Evolutionary conservation across 495 filamentous ascomycete genomes (phyloP).

Genomic region (Viridothelium virens): DNA sequence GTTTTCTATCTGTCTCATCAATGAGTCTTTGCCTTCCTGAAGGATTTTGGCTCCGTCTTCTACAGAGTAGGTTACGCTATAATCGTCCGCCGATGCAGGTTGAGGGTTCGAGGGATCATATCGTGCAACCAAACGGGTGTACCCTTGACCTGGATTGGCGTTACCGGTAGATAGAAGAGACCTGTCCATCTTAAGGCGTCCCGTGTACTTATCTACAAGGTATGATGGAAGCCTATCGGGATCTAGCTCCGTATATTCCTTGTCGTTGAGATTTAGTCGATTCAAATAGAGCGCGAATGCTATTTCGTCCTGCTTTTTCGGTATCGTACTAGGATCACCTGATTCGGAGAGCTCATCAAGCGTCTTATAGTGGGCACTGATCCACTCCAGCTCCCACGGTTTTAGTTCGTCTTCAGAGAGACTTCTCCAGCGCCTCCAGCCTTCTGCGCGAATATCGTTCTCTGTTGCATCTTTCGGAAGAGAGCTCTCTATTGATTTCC

Average conservation of each 20-base stretch:
- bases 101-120: slow-evolving; percentile 1
- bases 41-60: slow-evolving; percentile 33
- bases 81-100: slow-evolving; percentile 27
- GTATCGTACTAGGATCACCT: background rate
- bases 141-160: background rate
- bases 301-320: background rate
- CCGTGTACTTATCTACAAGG: slow-evolving; percentile 1
- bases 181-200: background rate
- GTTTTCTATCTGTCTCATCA: slow-evolving; percentile 35
- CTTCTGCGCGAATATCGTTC: slow-evolving; percentile 1
- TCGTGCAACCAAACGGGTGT: background rate
- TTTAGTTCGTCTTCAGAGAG: slow-evolving; percentile 5
- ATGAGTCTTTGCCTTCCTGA: slow-evolving; percentile 33
- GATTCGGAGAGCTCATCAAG: background rate
- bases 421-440: slow-evolving; percentile 4
- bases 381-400: slow-evolving; percentile 7
- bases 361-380: background rate
- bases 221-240: slow-evolving; percentile 6
- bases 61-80: slow-evolving; percentile 32
- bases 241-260: background rate
- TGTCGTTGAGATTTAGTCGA: background rate
- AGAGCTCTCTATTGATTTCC: background rate
- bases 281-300: slow-evolving; percentile 6
- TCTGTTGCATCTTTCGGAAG: slow-evolving; percentile 1
- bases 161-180: background rate